Base-by-base conservation (phyloP, 495 filamentous ascomycete genomes). In the Daldinia caldariorum region DNA sequence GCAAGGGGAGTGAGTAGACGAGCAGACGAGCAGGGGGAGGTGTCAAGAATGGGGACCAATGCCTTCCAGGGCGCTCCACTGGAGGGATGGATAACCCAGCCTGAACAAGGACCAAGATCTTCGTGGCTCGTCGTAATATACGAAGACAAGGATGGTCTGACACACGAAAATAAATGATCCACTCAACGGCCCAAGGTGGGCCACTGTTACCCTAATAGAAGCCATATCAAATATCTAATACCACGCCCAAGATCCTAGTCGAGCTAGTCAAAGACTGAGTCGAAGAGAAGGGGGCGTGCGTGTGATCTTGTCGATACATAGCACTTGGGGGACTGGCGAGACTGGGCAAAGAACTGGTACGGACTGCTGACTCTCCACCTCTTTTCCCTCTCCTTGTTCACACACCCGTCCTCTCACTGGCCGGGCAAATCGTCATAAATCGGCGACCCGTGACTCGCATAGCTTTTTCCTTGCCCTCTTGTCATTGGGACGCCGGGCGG, bases 381-480 rank as follows among this genome's bases (percentile, higher is more conserved):
- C 61, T 67, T 61, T 61, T 47, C 38, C 74, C 70, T 71, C 74
- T 74, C 63, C 51, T 72, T 74, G 67, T 65, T 45, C 34, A 39
- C 62, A 59, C 71, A 58, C 58, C 64, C 38, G 53, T 63, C 61
- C 53, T 67, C 62, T 70, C 29, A 73, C 70, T 75, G 73, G 63
- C 50, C 55, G 67, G 70, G 63, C 73, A 69, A 73, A 71, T 74
- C 72, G 79, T 76, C 78, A 76, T 76, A 78, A 77, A 71, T 69
- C 70, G 70, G 55, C 67, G 71, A 71, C 79, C 75, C 76, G 80
- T 81, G 78, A 82, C 79, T 74, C 70, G 76, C 77, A 77, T 77
- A 58, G 67, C 68, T 71, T 74, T 78, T 75, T 75, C 63, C 62
- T 72, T 73, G 72, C 63, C 61, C 45, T 63, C 69, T 74, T 68